phyloP scores from a whole-genome alignment of 2,329 filamentous ascomycete genomes.

The Calonectria pteridis region DNA sequence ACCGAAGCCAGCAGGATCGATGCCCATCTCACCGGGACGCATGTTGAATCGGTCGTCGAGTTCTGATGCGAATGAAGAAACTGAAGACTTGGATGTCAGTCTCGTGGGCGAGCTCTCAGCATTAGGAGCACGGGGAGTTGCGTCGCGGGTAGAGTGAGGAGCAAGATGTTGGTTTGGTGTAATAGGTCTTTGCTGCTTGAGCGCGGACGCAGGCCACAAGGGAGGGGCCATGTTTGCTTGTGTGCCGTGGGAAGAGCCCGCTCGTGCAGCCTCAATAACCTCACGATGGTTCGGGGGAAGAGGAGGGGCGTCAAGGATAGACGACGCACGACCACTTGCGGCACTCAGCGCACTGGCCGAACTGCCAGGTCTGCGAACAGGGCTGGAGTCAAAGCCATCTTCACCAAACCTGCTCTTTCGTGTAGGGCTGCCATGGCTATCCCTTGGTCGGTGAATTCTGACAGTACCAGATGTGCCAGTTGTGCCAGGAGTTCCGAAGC shows the following conservation, averaged over 20 bases:
- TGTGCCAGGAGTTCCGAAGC: conserved; percentile 50
- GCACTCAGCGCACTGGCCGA: conserved; percentile 81
- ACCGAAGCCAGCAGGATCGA: conserved; percentile 70
- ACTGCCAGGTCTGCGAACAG: conserved; percentile 74
- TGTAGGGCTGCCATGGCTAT: conserved; percentile 61
- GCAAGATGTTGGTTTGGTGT: conserved; percentile 69
- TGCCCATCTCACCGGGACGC: conserved; percentile 65
- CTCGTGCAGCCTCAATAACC: conserved; percentile 83
- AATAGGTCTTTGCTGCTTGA: conserved; percentile 64
- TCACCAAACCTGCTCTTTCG: conserved; percentile 54
- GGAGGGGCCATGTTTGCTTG: conserved; percentile 83
- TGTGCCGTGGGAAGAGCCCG: conserved; percentile 62
- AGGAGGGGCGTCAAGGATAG: conserved; percentile 69
- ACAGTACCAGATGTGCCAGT: conserved; percentile 56
- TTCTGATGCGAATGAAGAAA: conserved; percentile 96
- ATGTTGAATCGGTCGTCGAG: conserved; percentile 92
- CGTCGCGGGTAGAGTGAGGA: conserved; percentile 64
- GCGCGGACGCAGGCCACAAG: conserved; percentile 82
- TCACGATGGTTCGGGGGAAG: conserved; percentile 86
- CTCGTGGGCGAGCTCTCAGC: conserved; percentile 63
- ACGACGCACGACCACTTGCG: conserved; percentile 69
- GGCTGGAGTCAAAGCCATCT: conserved; percentile 53
- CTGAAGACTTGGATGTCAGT: conserved; percentile 75
- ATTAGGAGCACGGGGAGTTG: conserved; percentile 66
- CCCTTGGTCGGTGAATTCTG: conserved; percentile 60